Conservation (phyloP, 495 filamentous ascomycete species). For the Aspergillus homomorphus region DNA sequence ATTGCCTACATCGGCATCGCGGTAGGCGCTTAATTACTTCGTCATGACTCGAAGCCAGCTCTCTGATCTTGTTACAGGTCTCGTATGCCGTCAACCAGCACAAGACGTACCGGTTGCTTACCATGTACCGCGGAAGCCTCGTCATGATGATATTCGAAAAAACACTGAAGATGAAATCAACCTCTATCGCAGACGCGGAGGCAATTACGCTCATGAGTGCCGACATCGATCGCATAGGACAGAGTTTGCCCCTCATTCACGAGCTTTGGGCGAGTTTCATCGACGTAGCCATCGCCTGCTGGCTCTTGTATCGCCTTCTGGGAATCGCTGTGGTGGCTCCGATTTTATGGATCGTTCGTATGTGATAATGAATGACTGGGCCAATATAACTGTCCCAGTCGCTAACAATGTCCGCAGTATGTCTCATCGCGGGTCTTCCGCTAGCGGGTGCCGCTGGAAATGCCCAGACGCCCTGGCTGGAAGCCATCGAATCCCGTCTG, state of each 20-base stretch:
- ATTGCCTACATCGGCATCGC: slow-evolving; percentile 59
- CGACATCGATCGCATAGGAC: slow-evolving; percentile 2
- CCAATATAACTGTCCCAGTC: no score
- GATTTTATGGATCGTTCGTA: no score
- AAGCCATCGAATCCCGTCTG: no score
- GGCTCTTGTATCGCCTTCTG: neutral
- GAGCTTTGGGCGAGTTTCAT: neutral
- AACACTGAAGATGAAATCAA: no score
- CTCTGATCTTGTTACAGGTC: no score
- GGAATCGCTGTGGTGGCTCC: neutral
- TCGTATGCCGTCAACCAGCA: no score
- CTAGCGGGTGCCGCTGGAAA: no score
- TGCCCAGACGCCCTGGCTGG: no score
- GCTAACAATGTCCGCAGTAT: no score
- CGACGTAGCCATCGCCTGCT: neutral
- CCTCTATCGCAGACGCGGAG: neutral
- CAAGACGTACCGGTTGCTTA: slow-evolving; percentile 38
- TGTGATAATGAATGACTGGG: no score
- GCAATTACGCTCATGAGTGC: neutral
- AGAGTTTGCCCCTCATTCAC: neutral
- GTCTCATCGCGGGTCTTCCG: no score
- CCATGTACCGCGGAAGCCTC: slow-evolving; percentile 1
- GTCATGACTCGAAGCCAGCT: no score
- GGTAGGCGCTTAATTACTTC: slow-evolving; percentile 34
- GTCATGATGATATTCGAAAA: neutral